These are phyloP conservation scores for Prunus fruticosa DNA, from an alignment of 306 rosid genomes.

Conservation along the genomic window DNA sequence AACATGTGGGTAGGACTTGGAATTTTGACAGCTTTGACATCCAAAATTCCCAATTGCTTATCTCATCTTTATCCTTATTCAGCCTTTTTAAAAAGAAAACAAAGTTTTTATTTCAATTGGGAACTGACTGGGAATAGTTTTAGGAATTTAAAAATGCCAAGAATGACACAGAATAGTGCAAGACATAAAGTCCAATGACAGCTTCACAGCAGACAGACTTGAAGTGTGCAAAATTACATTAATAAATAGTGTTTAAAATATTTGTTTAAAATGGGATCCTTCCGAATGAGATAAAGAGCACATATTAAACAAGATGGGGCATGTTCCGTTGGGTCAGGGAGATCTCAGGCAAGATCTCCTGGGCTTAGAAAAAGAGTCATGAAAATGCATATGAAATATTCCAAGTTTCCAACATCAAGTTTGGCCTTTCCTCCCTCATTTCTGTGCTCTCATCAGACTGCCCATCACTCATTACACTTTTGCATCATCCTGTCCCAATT, in stretches of 20 bases:
- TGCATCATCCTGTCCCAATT: slow-evolving; percentile 31
- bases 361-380: slow-evolving; percentile 25
- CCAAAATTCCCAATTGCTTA: slow-evolving; percentile 48
- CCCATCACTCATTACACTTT: slow-evolving; percentile 37
- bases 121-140: slow-evolving; percentile 27
- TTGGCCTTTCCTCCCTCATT: slow-evolving; percentile 34
- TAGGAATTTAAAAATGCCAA: slow-evolving; percentile 37
- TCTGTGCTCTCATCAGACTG: slow-evolving; percentile 28
- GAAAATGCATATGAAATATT: slow-evolving; percentile 42
- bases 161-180: slow-evolving; percentile 50
- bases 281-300: slow-evolving; percentile 69
- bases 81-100: slow-evolving; percentile 27
- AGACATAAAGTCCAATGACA: slow-evolving; percentile 75
- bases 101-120: slow-evolving; percentile 22
- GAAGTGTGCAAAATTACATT: slow-evolving; percentile 39
- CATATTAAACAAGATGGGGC: slow-evolving; percentile 60
- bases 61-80: slow-evolving; percentile 23
- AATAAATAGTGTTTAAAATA: slow-evolving; percentile 24
- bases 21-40: slow-evolving; percentile 36
- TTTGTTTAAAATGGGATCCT: slow-evolving; percentile 42
- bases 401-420: slow-evolving; percentile 27
- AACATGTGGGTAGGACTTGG: slow-evolving; percentile 53
- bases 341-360: slow-evolving; percentile 70
- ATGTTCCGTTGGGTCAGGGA: slow-evolving; percentile 64
- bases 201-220: slow-evolving; percentile 63